These are phyloP conservation scores for Naganishia liquefaciens DNA, from an alignment of 1,284 basidiomycete species.

Conservation along the genomic window DNA sequence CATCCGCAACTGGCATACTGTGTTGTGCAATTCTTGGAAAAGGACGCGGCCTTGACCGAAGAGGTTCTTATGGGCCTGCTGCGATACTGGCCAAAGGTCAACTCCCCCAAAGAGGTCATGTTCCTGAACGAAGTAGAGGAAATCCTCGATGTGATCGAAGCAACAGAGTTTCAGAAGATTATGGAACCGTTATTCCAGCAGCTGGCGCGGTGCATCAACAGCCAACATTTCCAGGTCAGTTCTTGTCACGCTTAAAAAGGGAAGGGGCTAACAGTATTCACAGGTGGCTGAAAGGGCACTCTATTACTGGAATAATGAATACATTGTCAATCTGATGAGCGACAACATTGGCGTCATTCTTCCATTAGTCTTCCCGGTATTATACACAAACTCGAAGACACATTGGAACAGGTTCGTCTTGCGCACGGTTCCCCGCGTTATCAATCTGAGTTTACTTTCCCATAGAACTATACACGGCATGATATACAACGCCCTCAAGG, in stretches of 20 bases:
- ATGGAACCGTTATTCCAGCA: slow-evolving; percentile 92
- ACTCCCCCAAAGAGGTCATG: slow-evolving; percentile 99
- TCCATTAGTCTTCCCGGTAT: slow-evolving; percentile 95
- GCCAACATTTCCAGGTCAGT: slow-evolving; percentile 91
- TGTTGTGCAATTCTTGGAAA: slow-evolving; percentile 98
- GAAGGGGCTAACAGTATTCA: background rate
- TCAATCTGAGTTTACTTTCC: slow-evolving; percentile 29
- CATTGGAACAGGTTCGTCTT: slow-evolving; percentile 94
- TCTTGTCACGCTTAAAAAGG: background rate
- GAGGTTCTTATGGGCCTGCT: slow-evolving; percentile 93
- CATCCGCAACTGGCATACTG: slow-evolving; percentile 99
- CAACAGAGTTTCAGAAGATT: slow-evolving; percentile 94
- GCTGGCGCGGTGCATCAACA: slow-evolving; percentile 94
- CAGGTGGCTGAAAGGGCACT: slow-evolving; percentile 86
- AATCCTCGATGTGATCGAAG: slow-evolving; percentile 97
- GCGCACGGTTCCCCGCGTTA: too few species aligned
- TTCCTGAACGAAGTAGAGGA: slow-evolving; percentile 99
- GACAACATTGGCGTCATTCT: slow-evolving; percentile 88
- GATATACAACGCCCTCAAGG: slow-evolving; percentile 96
- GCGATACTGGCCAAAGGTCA: slow-evolving; percentile 99
- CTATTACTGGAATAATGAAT: slow-evolving; percentile 99
- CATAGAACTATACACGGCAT: slow-evolving; percentile 94
- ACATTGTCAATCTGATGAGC: slow-evolving; percentile 98
- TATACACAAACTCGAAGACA: slow-evolving; percentile 94
- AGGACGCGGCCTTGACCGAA: slow-evolving; percentile 88